These are phyloP conservation scores for Zanthoxylum bungeanum DNA, from an alignment of 345 rosid genomes.

Conservation along the genomic window DNA sequence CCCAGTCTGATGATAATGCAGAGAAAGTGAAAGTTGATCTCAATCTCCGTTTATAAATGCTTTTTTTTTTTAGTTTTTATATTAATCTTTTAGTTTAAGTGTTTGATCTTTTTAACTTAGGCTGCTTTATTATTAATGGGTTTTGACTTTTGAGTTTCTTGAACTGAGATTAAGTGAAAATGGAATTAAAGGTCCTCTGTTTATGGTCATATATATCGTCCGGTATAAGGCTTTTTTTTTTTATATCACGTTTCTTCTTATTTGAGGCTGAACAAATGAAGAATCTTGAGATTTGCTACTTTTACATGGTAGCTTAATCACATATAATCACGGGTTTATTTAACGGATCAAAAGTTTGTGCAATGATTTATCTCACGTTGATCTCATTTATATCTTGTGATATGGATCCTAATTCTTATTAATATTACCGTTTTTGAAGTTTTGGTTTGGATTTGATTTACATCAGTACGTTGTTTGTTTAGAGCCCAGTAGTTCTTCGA, in stretches of 20 bases:
- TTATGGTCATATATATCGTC: not conserved
- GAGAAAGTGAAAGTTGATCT: constrained; percentile 37
- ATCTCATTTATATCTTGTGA: too few species aligned
- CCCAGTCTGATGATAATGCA: constrained; percentile 18
- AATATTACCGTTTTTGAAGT: too few species aligned
- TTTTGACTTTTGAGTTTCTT: not conserved
- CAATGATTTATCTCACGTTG: too few species aligned
- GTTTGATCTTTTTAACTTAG: not conserved
- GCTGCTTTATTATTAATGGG: not conserved
- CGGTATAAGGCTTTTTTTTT: too few species aligned
- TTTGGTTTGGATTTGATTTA: too few species aligned
- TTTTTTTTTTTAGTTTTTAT: too few species aligned
- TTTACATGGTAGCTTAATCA: not conserved
- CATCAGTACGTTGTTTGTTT: too few species aligned
- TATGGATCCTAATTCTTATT: too few species aligned
- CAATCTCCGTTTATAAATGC: constrained; percentile 38
- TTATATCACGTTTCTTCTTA: not conserved
- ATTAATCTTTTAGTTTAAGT: not conserved
- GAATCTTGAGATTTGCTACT: not conserved
- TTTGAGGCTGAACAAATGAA: not conserved
- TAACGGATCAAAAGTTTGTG: too few species aligned
- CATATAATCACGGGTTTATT: not conserved
- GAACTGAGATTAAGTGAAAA: not conserved
- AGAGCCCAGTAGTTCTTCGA: too few species aligned
- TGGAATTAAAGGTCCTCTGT: not conserved